phyloP scores from a whole-genome alignment of 176 grass and related monocot species.

The Carex cristatella region DNA sequence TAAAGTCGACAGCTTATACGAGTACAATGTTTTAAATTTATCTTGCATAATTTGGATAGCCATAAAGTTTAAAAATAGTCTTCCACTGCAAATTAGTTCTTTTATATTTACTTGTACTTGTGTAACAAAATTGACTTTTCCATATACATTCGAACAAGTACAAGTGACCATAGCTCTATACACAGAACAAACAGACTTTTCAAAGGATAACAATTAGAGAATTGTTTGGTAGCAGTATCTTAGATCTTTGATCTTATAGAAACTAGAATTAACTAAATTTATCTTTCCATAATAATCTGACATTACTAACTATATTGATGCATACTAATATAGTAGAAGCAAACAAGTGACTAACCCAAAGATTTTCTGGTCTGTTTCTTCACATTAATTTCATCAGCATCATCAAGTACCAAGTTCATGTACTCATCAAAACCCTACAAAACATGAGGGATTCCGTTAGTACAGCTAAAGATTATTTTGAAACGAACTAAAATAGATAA shows the following conservation, averaged over 20 bases:
- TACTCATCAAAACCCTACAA: constrained; percentile 93
- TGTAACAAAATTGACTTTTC: neutral
- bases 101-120: neutral
- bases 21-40: neutral
- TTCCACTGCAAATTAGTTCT: neutral
- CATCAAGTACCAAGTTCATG: constrained; percentile 96
- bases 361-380: constrained; percentile 82
- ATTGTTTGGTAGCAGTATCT: neutral
- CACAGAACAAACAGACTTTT: neutral
- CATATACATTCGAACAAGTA: neutral
- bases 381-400: constrained; percentile 83
- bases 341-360: constrained; percentile 43
- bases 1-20: neutral
- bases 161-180: neutral
- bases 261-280: neutral
- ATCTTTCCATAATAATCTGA: neutral
- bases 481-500: neutral
- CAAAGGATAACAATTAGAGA: neutral
- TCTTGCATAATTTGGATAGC: neutral
- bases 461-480: neutral
- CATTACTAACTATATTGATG: neutral
- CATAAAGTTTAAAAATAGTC: neutral
- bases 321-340: neutral
- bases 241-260: neutral
- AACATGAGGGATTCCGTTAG: neutral